Percentiles rank a stretch among this genome's conserved stretches.
Conservation (phyloP, 2,329 filamentous ascomycete species). For the Colletotrichum orchidophilum region DNA sequence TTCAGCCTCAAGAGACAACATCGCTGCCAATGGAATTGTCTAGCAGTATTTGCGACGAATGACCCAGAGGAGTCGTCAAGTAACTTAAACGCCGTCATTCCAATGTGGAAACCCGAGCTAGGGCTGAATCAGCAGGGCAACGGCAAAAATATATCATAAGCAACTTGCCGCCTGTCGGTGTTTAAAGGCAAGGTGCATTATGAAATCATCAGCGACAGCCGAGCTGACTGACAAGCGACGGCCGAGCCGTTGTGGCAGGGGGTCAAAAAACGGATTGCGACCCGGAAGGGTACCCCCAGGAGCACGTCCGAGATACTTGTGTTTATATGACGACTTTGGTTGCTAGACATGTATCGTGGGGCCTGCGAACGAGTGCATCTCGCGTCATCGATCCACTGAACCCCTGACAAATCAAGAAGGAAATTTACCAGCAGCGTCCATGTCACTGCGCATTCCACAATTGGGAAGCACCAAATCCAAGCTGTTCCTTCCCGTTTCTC, state of each 20-base stretch:
- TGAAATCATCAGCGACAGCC: slow-evolving; percentile 3
- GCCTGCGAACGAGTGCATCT: neutral
- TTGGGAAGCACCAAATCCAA: neutral
- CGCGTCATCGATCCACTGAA: slow-evolving; percentile 27
- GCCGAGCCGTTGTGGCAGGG: slow-evolving; percentile 11
- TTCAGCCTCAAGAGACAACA: neutral
- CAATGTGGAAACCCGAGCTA: neutral
- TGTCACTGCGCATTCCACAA: slow-evolving; percentile 10
- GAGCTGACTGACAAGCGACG: slow-evolving; percentile 2
- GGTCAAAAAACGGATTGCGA: neutral
- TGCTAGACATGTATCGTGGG: neutral
- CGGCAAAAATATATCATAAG: neutral
- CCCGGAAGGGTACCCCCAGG: neutral
- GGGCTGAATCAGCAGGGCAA: neutral
- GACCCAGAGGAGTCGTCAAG: too few species aligned
- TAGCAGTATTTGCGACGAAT: neutral
- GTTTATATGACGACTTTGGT: fast-evolving
- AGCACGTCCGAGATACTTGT: neutral
- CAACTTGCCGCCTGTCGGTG: neutral
- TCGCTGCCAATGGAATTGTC: neutral
- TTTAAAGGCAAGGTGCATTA: neutral
- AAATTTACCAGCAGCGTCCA: slow-evolving; percentile 15
- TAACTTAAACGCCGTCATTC: neutral
- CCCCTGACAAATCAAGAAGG: slow-evolving; percentile 23
- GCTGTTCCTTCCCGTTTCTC: neutral